These are phyloP conservation scores for Plenodomus biglobosus DNA, from an alignment of 2,329 filamentous ascomycete genomes.

Conservation along the genomic window DNA sequence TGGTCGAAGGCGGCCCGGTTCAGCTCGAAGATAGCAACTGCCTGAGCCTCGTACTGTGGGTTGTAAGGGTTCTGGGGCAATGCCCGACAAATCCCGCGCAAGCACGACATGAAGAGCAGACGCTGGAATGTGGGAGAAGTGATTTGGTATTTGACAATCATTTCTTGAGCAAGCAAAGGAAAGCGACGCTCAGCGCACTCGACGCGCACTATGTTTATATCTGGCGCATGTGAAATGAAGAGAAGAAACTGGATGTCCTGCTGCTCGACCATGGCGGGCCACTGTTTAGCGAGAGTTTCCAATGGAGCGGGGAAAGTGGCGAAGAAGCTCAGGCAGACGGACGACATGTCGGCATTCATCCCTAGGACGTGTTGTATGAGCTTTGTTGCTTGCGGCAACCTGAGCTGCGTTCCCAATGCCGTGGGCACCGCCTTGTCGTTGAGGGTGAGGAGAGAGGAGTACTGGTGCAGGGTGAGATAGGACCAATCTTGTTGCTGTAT, in stretches of 20 bases:
- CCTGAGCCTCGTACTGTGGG: slow-evolving; percentile 9
- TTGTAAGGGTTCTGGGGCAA: neutral
- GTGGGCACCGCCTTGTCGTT: slow-evolving; percentile 42
- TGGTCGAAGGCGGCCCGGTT: slow-evolving; percentile 11
- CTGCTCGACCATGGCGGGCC: slow-evolving; percentile 28
- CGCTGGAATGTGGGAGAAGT: slow-evolving; percentile 56
- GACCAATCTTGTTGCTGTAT: slow-evolving; percentile 27
- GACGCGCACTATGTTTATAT: slow-evolving; percentile 10
- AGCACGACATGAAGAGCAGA: slow-evolving; percentile 56
- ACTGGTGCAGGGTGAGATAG: slow-evolving; percentile 37
- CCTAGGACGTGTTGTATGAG: slow-evolving; percentile 51
- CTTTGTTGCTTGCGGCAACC: slow-evolving; percentile 31
- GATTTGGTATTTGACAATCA: slow-evolving; percentile 53
- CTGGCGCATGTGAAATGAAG: slow-evolving; percentile 47
- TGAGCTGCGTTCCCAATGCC: slow-evolving; percentile 42
- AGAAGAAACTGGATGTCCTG: slow-evolving; percentile 38
- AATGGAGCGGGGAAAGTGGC: slow-evolving; percentile 50
- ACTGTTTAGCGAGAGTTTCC: slow-evolving; percentile 25
- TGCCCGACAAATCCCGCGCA: slow-evolving; percentile 47
- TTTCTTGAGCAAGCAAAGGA: slow-evolving; percentile 61
- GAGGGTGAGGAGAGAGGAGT: slow-evolving; percentile 30
- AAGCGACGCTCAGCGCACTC: slow-evolving; percentile 38
- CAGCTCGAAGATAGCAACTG: slow-evolving; percentile 4
- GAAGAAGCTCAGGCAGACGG: slow-evolving; percentile 49
- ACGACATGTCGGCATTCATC: slow-evolving; percentile 48